phyloP scores from a whole-genome alignment of 2,329 filamentous ascomycete genomes.

The Teratosphaeria destructans region DNA sequence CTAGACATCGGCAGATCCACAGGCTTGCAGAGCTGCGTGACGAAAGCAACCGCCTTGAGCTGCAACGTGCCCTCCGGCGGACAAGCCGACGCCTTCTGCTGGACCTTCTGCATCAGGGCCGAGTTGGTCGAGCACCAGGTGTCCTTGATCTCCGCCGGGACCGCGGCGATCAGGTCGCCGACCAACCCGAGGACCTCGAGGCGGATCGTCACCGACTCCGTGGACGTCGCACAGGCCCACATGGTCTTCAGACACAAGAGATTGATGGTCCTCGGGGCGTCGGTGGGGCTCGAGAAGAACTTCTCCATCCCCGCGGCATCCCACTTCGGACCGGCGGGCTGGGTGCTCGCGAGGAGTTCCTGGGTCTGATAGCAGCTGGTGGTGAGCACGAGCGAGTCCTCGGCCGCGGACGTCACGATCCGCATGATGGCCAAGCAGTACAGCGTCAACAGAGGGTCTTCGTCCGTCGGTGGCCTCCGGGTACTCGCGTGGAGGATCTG shows the following conservation, averaged over 20 bases:
- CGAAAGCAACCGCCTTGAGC: conserved; percentile 17
- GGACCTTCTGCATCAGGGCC: conserved; percentile 22
- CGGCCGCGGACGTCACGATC: conserved; percentile 14
- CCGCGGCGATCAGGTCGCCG: conserved; percentile 19
- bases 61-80: conserved; percentile 11
- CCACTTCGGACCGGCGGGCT: conserved; percentile 13
- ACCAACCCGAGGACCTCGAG: conserved; percentile 17
- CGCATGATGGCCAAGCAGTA: conserved; percentile 29
- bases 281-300: conserved; percentile 22
- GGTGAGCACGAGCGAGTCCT: conserved; percentile 12
- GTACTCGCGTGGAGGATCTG: conserved; percentile 21
- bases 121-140: conserved; percentile 23
- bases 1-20: conserved; percentile 13
- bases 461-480: conserved; percentile 1
- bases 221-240: conserved; percentile 15
- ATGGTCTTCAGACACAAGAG: conserved; percentile 24
- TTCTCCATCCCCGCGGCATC: conserved; percentile 22
- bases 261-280: conserved; percentile 25
- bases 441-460: conserved; percentile 23
- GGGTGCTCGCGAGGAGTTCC: conserved; percentile 22
- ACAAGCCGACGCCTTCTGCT: conserved; percentile 21
- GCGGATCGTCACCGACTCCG: conserved; percentile 10
- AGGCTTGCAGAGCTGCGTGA: conserved; percentile 15
- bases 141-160: conserved; percentile 17
- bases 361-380: conserved; percentile 20